phyloP scores from a whole-genome alignment of 1,284 basidiomycete species.

The Tetrapyrgos nigripes region DNA sequence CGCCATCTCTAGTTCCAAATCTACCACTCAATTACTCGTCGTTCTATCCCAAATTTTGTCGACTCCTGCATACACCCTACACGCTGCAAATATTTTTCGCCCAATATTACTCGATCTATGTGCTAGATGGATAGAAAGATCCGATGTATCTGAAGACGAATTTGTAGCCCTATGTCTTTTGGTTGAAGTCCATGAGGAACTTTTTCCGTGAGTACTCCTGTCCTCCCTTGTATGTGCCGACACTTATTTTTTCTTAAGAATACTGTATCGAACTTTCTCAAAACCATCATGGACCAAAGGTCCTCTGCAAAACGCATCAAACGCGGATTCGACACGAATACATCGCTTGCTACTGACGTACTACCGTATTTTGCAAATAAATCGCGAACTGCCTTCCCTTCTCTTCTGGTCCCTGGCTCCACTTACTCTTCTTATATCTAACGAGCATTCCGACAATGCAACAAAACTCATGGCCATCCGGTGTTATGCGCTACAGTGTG shows the following conservation, averaged over 20 bases:
- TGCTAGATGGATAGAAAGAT: constrained; percentile 68
- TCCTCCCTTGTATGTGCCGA: constrained; percentile 8
- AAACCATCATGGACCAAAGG: constrained; percentile 56
- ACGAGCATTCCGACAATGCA: constrained; percentile 64
- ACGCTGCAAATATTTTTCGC: constrained; percentile 64
- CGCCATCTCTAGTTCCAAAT: constrained; percentile 41
- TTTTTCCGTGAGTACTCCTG: constrained; percentile 69
- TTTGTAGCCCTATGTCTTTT: constrained; percentile 67
- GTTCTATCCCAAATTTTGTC: constrained; percentile 58
- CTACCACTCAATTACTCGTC: constrained; percentile 45
- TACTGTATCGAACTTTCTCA: constrained; percentile 56
- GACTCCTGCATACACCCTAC: constrained; percentile 57
- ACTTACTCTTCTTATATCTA: constrained; percentile 62
- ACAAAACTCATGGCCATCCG: constrained; percentile 76
- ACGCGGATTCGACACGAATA: constrained; percentile 49
- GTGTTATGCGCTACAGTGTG: constrained; percentile 76
- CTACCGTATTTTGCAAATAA: constrained; percentile 79
- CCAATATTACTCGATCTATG: constrained; percentile 76
- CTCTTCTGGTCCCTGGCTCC: constrained; percentile 72
- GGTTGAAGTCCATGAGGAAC: constrained; percentile 73
- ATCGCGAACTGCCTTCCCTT: constrained; percentile 67
- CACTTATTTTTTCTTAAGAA: constrained; percentile 39
- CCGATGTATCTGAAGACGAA: constrained; percentile 54
- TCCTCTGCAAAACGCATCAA: constrained; percentile 54
- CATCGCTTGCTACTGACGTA: constrained; percentile 80